These are phyloP conservation scores for Ruellia speciosa DNA, from an alignment of 305 asterid species.

Conservation along the genomic window DNA sequence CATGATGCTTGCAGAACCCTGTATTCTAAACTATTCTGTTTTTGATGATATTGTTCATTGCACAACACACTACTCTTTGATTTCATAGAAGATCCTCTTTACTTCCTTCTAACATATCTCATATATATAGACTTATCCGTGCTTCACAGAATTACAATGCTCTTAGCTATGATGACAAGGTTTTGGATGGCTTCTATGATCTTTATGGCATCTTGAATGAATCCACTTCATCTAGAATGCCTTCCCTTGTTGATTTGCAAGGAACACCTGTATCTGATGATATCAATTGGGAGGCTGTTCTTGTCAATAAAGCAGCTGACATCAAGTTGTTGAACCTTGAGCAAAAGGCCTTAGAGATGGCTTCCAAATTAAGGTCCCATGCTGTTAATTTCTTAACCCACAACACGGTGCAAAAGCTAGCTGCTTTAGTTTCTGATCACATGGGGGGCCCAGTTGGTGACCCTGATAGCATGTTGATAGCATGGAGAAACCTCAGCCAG, in stretches of 20 bases:
- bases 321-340: constrained; percentile 70
- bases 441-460: constrained; percentile 95
- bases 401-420: constrained; percentile 62
- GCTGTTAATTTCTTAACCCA: constrained; percentile 30
- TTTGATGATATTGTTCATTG: neutral
- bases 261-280: constrained; percentile 58
- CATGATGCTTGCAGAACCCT: neutral
- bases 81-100: constrained; percentile 34
- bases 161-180: constrained; percentile 88
- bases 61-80: constrained; percentile 1
- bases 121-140: constrained; percentile 66
- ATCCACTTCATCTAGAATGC: constrained; percentile 78
- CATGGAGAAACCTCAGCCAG: constrained; percentile 68
- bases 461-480: constrained; percentile 65
- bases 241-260: constrained; percentile 85
- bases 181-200: constrained; percentile 90
- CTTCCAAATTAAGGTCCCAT: constrained; percentile 42
- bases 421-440: constrained; percentile 65
- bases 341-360: constrained; percentile 60
- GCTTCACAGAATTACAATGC: constrained; percentile 95
- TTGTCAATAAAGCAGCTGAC: constrained; percentile 72
- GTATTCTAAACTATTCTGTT: neutral
- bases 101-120: constrained; percentile 62
- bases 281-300: constrained; percentile 82
- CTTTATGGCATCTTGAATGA: constrained; percentile 62